These are phyloP conservation scores for Jaapia argillacea DNA, from an alignment of 768 basidiomycete species.

Conservation along the genomic window DNA sequence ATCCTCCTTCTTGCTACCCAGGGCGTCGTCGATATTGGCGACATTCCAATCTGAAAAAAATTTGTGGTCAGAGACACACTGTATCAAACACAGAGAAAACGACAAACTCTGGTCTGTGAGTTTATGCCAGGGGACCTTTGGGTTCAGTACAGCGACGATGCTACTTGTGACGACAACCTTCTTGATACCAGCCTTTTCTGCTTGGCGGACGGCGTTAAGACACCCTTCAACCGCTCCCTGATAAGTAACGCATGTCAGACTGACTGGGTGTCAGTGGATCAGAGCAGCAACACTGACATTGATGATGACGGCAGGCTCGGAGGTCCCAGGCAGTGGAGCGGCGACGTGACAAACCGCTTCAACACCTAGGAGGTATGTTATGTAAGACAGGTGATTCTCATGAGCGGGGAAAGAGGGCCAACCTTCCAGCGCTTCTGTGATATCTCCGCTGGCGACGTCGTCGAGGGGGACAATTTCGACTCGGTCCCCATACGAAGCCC, in stretches of 20 bases:
- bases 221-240: constrained; percentile 13
- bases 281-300: not conserved
- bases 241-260: not conserved
- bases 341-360: constrained; percentile 5
- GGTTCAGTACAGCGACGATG: constrained; percentile 9
- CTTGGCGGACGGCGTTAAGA: constrained; percentile 27
- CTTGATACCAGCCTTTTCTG: constrained; percentile 29
- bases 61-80: not conserved
- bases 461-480: constrained; percentile 14
- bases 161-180: constrained; percentile 33
- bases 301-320: not conserved
- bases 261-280: not conserved
- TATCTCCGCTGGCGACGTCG: constrained; percentile 12
- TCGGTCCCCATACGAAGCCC: constrained; percentile 6
- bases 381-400: not conserved
- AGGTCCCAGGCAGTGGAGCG: constrained; percentile 1
- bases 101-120: not conserved
- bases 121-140: constrained; percentile 20
- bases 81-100: not conserved
- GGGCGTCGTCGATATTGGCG: constrained; percentile 12
- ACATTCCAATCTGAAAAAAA: constrained; percentile 12
- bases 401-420: not conserved
- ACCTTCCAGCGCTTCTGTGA: constrained; percentile 18
- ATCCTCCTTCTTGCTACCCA: constrained; percentile 1
- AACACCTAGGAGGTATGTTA: constrained; percentile 1